Conservation (phyloP, 441 rosid species). For the Erodium trifolium region DNA sequence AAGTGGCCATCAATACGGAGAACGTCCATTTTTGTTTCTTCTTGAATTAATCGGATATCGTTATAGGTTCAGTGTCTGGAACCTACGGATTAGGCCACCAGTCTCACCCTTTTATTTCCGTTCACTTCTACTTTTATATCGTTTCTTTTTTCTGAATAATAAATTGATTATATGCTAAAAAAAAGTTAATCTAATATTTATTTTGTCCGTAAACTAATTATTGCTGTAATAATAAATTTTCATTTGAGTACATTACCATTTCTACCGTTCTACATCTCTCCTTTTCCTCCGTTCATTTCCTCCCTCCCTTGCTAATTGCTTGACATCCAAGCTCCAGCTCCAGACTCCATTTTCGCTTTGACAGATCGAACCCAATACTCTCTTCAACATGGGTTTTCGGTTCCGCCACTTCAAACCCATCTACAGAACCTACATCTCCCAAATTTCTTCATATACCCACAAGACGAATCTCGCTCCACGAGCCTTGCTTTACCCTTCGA, state of each 20-base stretch:
- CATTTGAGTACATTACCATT: neutral
- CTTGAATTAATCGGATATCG: too few relatives aligned
- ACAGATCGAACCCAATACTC: neutral
- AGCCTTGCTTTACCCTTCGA: slow-evolving; percentile 9
- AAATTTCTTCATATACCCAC: slow-evolving; percentile 19
- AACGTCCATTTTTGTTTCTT: too few relatives aligned
- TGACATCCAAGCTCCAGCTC: slow-evolving; percentile 1
- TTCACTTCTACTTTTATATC: too few relatives aligned
- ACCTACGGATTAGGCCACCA: too few relatives aligned
- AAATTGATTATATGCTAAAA: too few relatives aligned
- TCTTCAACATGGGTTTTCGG: slow-evolving; percentile 40
- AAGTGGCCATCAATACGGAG: too few relatives aligned
- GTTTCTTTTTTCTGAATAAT: too few relatives aligned
- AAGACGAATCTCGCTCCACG: slow-evolving; percentile 9
- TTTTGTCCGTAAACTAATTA: too few relatives aligned
- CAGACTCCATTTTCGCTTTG: neutral
- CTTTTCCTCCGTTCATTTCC: neutral
- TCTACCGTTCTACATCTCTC: neutral
- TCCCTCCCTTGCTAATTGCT: neutral
- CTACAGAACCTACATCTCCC: slow-evolving; percentile 31
- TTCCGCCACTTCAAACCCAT: slow-evolving; percentile 29
- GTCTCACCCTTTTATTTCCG: too few relatives aligned
- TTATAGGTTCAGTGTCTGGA: too few relatives aligned
- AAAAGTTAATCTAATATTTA: too few relatives aligned
- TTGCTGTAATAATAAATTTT: neutral